Conservation (phyloP, 2,329 filamentous ascomycete genomes). For the Neoascochyta sp. region DNA sequence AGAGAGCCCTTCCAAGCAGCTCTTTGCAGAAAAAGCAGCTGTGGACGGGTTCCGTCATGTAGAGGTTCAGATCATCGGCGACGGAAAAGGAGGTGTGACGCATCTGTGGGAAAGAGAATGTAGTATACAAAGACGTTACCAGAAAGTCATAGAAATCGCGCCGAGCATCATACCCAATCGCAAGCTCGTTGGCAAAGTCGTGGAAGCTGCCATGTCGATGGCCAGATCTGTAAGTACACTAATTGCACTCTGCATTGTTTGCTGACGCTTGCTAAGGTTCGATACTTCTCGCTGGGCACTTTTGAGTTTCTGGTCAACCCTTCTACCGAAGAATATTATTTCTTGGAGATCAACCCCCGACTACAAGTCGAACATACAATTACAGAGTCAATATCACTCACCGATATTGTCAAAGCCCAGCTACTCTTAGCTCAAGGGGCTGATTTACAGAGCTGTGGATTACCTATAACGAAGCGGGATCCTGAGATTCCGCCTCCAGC, state of each 20-base stretch:
- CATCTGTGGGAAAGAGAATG: slow-evolving; percentile 61
- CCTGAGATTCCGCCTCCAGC: slow-evolving; percentile 38
- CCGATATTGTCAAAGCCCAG: slow-evolving; percentile 56
- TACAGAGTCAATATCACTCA: slow-evolving; percentile 53
- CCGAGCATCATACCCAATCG: slow-evolving; percentile 52
- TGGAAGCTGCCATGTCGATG: slow-evolving; percentile 53
- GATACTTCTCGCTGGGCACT: slow-evolving; percentile 59
- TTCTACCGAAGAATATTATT: slow-evolving; percentile 50
- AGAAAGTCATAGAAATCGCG: slow-evolving; percentile 60
- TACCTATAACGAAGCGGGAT: slow-evolving; percentile 22
- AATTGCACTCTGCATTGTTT: background rate
- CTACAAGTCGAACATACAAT: slow-evolving; percentile 62
- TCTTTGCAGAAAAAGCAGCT: slow-evolving; percentile 61
- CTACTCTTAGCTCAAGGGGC: slow-evolving; percentile 53
- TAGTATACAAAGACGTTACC: slow-evolving; percentile 58
- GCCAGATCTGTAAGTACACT: slow-evolving; percentile 44
- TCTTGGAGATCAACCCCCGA: slow-evolving; percentile 59
- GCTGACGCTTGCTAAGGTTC: slow-evolving; percentile 36
- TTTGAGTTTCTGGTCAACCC: slow-evolving; percentile 62
- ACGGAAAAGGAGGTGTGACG: slow-evolving; percentile 50
- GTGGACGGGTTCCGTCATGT: slow-evolving; percentile 59
- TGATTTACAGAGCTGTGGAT: slow-evolving; percentile 36
- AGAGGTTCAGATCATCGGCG: slow-evolving; percentile 59
- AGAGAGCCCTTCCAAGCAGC: slow-evolving; percentile 56
- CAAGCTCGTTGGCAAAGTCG: slow-evolving; percentile 47